Evolutionary conservation across 1,139 yeast genomes (phyloP).

Genomic region (Suhomyces anneliseae): DNA sequence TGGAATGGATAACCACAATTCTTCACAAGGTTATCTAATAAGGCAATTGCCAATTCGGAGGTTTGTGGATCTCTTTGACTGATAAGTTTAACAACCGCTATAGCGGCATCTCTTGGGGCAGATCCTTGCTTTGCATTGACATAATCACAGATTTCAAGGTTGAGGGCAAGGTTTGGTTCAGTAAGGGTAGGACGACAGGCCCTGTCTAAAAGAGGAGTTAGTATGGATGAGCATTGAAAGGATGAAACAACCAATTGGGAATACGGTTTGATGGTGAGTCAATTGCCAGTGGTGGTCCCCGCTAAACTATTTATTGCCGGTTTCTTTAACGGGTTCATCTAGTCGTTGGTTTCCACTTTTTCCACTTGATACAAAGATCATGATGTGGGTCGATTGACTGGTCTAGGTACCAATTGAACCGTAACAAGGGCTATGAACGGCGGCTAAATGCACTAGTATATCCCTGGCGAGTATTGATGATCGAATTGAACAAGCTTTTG

Average conservation of each 20-base stretch:
- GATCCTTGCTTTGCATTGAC: conserved; percentile 91
- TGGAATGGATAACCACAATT: conserved; percentile 98
- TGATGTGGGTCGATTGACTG: no score
- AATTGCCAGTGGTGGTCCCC: no score
- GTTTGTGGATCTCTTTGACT: conserved; percentile 84
- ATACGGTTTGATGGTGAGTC: no score
- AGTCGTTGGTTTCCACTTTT: no score
- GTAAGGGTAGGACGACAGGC: conserved; percentile 84
- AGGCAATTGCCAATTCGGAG: conserved; percentile 53
- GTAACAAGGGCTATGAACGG: no score
- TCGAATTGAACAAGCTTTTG: no score
- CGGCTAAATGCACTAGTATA: no score
- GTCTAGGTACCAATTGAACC: no score
- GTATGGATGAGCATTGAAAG: conserved; percentile 10
- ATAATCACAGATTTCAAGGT: conserved; percentile 89
- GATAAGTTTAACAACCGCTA: conserved; percentile 81
- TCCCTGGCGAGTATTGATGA: no score
- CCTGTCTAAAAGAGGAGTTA: conserved; percentile 49
- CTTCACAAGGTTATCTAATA: conserved; percentile 88
- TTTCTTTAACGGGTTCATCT: no score
- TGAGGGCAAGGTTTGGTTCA: conserved; percentile 87
- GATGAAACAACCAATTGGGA: not conserved
- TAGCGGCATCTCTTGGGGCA: conserved; percentile 90
- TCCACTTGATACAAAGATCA: no score
- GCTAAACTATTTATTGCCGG: no score